These are phyloP conservation scores for Didymella keratinophila DNA, from an alignment of 2,329 filamentous ascomycete species.

Conservation along the genomic window DNA sequence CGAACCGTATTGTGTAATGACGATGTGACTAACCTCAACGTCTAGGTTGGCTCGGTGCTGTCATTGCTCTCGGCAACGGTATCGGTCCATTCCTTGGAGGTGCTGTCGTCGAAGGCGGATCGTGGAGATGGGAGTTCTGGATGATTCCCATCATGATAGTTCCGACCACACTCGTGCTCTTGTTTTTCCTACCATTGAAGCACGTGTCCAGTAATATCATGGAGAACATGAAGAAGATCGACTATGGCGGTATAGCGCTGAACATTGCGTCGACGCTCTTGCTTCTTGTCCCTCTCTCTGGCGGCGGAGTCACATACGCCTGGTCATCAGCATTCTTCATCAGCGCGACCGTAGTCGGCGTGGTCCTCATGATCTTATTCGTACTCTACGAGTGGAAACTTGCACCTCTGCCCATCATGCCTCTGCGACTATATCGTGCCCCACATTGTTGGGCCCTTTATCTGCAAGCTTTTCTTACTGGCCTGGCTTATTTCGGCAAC, in stretches of 20 bases:
- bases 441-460: conserved; percentile 63
- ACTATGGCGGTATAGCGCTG: conserved; percentile 65
- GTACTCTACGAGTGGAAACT: conserved; percentile 65
- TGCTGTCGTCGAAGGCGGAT: conserved; percentile 37
- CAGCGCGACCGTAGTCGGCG: conserved; percentile 62
- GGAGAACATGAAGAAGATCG: conserved; percentile 64
- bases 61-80: conserved; percentile 37
- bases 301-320: conserved; percentile 64
- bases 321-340: conserved; percentile 67
- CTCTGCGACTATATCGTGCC: conserved; percentile 63
- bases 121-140: conserved; percentile 59
- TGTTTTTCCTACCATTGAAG: conserved; percentile 49
- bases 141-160: conserved; percentile 29
- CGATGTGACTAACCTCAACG: conserved; percentile 2
- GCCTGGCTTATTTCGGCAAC: conserved; percentile 65
- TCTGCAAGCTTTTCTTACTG: conserved; percentile 66
- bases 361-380: conserved; percentile 57
- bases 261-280: conserved; percentile 67
- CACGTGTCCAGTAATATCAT: conserved; percentile 54
- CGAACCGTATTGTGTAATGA: background rate
- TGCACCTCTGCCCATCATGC: conserved; percentile 66
- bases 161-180: conserved; percentile 21
- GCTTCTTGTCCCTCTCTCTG: conserved; percentile 69
- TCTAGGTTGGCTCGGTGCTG: conserved; percentile 34
- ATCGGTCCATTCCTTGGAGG: conserved; percentile 44